Evolutionary conservation across 1,284 basidiomycete genomes (phyloP).

Genomic region (Trichosporon coremiiforme): DNA sequence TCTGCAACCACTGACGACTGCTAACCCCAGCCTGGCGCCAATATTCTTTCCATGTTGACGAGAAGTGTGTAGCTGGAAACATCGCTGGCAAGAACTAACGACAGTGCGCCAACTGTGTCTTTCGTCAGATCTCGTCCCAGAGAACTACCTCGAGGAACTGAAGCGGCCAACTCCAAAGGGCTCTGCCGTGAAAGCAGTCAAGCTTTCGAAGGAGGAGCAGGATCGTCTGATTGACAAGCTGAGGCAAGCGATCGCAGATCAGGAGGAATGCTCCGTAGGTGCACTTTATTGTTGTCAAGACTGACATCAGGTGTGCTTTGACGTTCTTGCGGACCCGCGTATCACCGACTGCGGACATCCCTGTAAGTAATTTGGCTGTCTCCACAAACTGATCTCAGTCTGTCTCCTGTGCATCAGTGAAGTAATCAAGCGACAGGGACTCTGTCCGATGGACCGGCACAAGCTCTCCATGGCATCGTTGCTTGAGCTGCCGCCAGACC

Average conservation of each 20-base stretch:
- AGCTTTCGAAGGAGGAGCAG: conserved; percentile 43
- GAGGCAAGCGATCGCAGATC: conserved; percentile 72
- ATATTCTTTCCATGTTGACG: conserved; percentile 78
- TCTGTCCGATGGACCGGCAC: conserved; percentile 84
- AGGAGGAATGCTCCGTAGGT: conserved; percentile 68
- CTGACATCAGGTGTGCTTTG: conserved; percentile 67
- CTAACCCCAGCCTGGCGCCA: conserved; percentile 56
- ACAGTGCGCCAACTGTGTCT: conserved; percentile 77
- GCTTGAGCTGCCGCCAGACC: conserved; percentile 66
- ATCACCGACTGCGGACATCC: conserved; percentile 77
- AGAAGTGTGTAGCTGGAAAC: conserved; percentile 56
- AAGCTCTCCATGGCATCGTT: conserved; percentile 64
- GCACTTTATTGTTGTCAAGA: rapidly evolving
- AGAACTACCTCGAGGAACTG: conserved; percentile 72
- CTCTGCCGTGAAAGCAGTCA: conserved; percentile 53
- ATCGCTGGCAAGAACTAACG: conserved; percentile 23
- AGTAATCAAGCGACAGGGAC: conserved; percentile 68
- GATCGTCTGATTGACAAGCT: conserved; percentile 66
- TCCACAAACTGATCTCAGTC: conserved; percentile 48
- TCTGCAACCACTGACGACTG: neutral
- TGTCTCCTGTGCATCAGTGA: conserved; percentile 63
- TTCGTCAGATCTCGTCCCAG: conserved; percentile 75
- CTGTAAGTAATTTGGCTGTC: conserved; percentile 51
- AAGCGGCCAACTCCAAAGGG: conserved; percentile 55
- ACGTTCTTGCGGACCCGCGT: conserved; percentile 66